Evolutionary conservation across 2,329 filamentous ascomycete genomes (phyloP).

Genomic region (Chaetothyriales sp.): DNA sequence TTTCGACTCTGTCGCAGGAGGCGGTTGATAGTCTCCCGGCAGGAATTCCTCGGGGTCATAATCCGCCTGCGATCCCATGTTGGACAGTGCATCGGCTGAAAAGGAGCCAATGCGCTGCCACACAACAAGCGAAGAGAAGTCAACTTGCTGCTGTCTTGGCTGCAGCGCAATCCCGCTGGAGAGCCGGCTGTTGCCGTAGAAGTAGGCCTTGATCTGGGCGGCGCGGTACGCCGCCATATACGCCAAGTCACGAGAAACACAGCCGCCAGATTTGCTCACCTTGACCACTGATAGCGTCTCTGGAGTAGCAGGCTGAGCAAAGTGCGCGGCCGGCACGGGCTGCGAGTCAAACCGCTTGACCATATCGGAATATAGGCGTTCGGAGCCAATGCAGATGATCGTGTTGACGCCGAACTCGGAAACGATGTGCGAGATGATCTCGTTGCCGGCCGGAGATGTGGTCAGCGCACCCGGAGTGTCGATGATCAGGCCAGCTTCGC

Average conservation of each 20-base stretch:
- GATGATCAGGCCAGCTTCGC: slow-evolving; percentile 64
- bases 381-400: slow-evolving; percentile 67
- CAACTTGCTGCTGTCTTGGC: slow-evolving; percentile 72
- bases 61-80: slow-evolving; percentile 8
- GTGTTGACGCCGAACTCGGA: slow-evolving; percentile 60
- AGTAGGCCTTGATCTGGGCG: slow-evolving; percentile 74
- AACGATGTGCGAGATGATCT: slow-evolving; percentile 66
- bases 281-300: slow-evolving; percentile 62
- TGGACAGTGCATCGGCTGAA: not conserved
- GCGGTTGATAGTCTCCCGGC: slow-evolving; percentile 20
- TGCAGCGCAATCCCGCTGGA: slow-evolving; percentile 52
- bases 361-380: slow-evolving; percentile 61
- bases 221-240: slow-evolving; percentile 64
- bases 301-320: not conserved
- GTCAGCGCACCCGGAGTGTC: slow-evolving; percentile 63
- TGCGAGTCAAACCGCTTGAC: slow-evolving; percentile 48
- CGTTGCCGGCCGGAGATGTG: slow-evolving; percentile 39
- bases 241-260: slow-evolving; percentile 55
- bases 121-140: slow-evolving; percentile 58
- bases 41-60: slow-evolving; percentile 32
- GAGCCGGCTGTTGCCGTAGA: slow-evolving; percentile 57
- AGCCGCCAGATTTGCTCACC: slow-evolving; percentile 73
- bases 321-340: slow-evolving; percentile 30
- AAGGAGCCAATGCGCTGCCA: slow-evolving; percentile 43
- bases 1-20: slow-evolving; percentile 4